phyloP scores from a whole-genome alignment of 306 rosid genomes.

The Canavalia gladiata region DNA sequence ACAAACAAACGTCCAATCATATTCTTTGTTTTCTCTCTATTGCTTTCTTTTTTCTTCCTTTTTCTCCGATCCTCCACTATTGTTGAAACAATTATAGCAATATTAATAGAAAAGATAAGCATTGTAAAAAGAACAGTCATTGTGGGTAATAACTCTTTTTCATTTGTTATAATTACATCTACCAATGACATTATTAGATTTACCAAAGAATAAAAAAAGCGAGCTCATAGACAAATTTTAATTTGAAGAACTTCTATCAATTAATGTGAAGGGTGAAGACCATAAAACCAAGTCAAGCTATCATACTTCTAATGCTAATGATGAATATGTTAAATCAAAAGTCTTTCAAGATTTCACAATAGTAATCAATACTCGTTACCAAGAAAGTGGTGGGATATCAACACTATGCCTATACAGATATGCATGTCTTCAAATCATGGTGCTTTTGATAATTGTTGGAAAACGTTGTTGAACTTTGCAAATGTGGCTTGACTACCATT shows the following conservation, averaged over 20 bases:
- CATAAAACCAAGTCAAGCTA: slow-evolving; percentile 11
- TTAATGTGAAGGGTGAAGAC: neutral
- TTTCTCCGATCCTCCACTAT: neutral
- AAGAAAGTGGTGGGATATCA: slow-evolving; percentile 37
- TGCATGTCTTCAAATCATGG: slow-evolving; percentile 31
- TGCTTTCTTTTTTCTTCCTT: neutral
- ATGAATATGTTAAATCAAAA: slow-evolving; percentile 26
- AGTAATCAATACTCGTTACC: slow-evolving; percentile 10
- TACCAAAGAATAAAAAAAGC: neutral
- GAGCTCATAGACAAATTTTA: neutral
- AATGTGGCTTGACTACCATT: neutral
- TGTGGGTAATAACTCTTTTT: neutral
- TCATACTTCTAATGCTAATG: neutral
- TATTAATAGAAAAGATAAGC: slow-evolving; percentile 27
- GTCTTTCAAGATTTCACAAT: neutral
- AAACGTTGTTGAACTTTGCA: slow-evolving; percentile 4
- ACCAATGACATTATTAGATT: neutral
- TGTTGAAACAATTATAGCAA: slow-evolving; percentile 27
- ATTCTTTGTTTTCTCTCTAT: slow-evolving; percentile 23
- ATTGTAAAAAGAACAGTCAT: neutral
- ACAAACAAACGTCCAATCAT: slow-evolving; percentile 44
- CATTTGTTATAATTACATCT: neutral
- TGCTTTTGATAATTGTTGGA: slow-evolving; percentile 9
- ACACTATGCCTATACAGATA: slow-evolving; percentile 12
- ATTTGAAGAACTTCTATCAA: neutral